Evolutionary conservation across 768 basidiomycete species (phyloP), one percentile per base, ranked within the genome.

Genomic region (Termitomyces sp.): DNA sequence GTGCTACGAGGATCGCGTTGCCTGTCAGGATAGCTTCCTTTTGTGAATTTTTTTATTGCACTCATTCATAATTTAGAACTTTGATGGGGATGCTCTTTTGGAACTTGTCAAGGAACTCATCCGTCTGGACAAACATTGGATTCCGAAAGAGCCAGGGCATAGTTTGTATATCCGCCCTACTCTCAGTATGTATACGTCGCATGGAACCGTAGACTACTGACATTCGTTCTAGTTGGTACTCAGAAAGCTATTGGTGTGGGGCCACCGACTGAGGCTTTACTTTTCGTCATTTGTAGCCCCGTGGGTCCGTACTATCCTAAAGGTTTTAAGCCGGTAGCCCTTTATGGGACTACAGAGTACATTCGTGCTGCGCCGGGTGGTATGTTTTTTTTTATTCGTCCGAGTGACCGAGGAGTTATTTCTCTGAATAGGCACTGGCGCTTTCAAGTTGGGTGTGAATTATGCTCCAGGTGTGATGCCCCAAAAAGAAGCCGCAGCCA

Each of bases 81-180:
- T 98, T 70, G 73, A 94, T 64, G 88, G 87, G 18, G 81, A 86
- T 52, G 82, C 85, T 13, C 74, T 96, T 37, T 74, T 88, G 1
- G 81, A 87, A 55, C 80, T 94, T 54, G 89, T 98, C 69, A 94
- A 94, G 78, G 79, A 87, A 71, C 88, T 98, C 64, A 76, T 98
- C 64, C 79, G 81, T 20, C 67, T 92, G 46, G 95, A 98, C 66
- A 85, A 84, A 61, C 80, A 90, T 59, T 98, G 95, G 95, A 91
- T 98, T 64, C 96, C 96, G 18, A 81, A 82, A 56, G 84, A 88
- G 64, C 83, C 88, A 8, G 94, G 93, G 16, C 87, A 96, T 73
- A 94, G 92, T 71, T 72, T 98, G 55, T 98, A 97, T 71, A 85
- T 98, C 61, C 87, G 95, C 57, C 89, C 92, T 29, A 88, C 88